These are phyloP conservation scores for Lobulomyces angularis DNA, from an alignment of 192 early-diverging fungal genomes.

Conservation along the genomic window DNA sequence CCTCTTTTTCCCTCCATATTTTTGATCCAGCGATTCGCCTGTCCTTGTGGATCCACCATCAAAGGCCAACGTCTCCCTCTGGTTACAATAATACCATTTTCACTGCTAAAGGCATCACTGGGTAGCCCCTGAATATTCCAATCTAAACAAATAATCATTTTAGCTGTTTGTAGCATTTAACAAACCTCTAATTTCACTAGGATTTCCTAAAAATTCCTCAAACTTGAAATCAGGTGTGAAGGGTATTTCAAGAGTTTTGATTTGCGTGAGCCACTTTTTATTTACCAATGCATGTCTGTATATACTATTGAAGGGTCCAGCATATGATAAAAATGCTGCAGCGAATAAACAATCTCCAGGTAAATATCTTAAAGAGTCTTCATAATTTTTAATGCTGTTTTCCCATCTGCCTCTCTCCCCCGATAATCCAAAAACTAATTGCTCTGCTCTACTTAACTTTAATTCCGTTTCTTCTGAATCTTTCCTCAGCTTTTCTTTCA, in stretches of 20 bases:
- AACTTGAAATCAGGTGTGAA: conserved; percentile 39
- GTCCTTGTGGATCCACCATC: conserved; percentile 50
- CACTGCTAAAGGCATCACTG: conserved; percentile 43
- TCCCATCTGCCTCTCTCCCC: conserved; percentile 49
- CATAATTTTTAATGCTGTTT: conserved; percentile 38
- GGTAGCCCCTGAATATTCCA: conserved; percentile 52
- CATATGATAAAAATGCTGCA: conserved; percentile 45
- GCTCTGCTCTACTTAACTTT: conserved; percentile 37
- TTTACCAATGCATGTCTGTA: conserved; percentile 36
- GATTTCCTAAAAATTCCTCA: conserved; percentile 42
- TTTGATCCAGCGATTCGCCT: conserved; percentile 54
- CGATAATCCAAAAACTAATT: conserved; percentile 42
- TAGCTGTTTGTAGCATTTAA: too few relatives aligned
- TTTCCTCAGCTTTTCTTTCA: conserved; percentile 44
- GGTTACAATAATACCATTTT: conserved; percentile 52
- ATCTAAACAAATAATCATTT: too few relatives aligned
- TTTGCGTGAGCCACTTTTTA: conserved; percentile 37
- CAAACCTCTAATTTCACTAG: conserved; percentile 45
- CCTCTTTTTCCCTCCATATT: conserved; percentile 43
- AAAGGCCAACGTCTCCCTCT: conserved; percentile 42
- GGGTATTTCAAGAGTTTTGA: conserved; percentile 41
- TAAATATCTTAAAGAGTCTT: conserved; percentile 32
- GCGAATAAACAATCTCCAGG: conserved; percentile 47
- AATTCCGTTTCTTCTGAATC: conserved; percentile 44
- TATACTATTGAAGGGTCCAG: conserved; percentile 45